These are phyloP conservation scores for Globisporangium abappressorium DNA, from an alignment of 352 stramenopile genomes.

Conservation along the genomic window DNA sequence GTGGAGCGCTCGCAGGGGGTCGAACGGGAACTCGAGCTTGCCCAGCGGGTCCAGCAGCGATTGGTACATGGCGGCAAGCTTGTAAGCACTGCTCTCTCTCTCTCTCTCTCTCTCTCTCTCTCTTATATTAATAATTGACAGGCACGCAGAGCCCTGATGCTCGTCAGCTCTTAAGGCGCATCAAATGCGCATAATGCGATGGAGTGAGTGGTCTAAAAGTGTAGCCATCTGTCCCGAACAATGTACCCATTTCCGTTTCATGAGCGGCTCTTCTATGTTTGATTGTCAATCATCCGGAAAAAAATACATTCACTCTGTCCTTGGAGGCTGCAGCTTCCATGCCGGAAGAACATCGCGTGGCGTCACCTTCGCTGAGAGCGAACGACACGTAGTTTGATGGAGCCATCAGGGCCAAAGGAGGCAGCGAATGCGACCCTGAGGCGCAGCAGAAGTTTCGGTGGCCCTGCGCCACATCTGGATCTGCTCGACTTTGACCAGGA, in stretches of 20 bases:
- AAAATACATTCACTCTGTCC: background rate
- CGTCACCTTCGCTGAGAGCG: background rate
- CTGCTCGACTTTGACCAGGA: constrained; percentile 8
- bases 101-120: background rate
- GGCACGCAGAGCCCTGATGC: background rate
- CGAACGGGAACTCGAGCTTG: constrained; percentile 51
- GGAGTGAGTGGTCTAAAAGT: background rate
- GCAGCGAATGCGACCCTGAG: background rate
- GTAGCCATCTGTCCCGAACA: constrained; percentile 2
- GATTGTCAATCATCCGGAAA: background rate
- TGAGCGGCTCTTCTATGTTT: constrained; percentile 5
- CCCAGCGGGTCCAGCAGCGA: constrained; percentile 35
- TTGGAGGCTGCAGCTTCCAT: background rate
- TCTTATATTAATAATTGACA: background rate
- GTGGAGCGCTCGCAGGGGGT: constrained; percentile 47
- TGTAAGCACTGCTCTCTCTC: background rate
- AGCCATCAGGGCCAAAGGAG: background rate
- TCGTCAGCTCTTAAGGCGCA: background rate
- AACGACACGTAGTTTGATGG: background rate
- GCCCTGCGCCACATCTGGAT: background rate
- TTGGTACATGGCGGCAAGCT: constrained; percentile 37
- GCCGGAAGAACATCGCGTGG: background rate
- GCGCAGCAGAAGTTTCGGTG: background rate
- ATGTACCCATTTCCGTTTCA: constrained; percentile 2
- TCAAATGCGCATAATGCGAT: background rate